These are phyloP conservation scores for Sugiyamaella xylanicola DNA, from an alignment of 1,139 yeast genomes.

Conservation along the genomic window DNA sequence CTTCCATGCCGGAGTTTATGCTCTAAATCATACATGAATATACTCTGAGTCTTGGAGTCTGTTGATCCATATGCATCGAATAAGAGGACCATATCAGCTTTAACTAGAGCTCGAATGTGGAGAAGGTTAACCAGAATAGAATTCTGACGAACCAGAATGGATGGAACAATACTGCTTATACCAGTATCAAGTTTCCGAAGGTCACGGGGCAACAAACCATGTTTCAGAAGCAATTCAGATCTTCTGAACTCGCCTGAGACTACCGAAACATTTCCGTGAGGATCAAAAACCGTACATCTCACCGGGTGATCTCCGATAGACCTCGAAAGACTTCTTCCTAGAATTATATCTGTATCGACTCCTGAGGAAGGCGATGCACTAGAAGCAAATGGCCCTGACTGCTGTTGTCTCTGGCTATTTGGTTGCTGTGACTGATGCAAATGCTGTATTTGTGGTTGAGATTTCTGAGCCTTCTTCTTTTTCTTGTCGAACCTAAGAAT, in stretches of 20 bases:
- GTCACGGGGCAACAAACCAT: constrained; percentile 79
- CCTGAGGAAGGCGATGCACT: constrained; percentile 3
- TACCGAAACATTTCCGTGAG: constrained; percentile 67
- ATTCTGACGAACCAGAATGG: constrained; percentile 74
- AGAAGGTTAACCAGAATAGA: constrained; percentile 78
- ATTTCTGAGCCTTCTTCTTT: neutral
- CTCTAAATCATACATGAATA: constrained; percentile 85
- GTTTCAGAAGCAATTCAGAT: constrained; percentile 70
- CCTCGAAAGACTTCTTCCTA: constrained; percentile 40
- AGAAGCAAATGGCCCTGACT: neutral
- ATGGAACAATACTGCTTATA: constrained; percentile 84
- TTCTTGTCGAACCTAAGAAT: constrained; percentile 12
- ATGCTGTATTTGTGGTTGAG: constrained; percentile 1
- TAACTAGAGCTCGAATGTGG: constrained; percentile 85
- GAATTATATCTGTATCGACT: constrained; percentile 35
- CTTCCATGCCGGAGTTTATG: constrained; percentile 62
- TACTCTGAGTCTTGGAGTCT: constrained; percentile 65
- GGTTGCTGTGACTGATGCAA: too few relatives aligned
- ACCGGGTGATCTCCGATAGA: constrained; percentile 43
- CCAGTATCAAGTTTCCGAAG: constrained; percentile 87
- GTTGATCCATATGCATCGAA: constrained; percentile 72
- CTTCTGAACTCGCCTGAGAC: constrained; percentile 79
- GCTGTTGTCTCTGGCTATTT: constrained; percentile 20
- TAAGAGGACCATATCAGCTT: constrained; percentile 75
- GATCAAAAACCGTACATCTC: constrained; percentile 78